Conservation (phyloP, 805 yeast species). For the Saccharomycopsis sp. region DNA sequence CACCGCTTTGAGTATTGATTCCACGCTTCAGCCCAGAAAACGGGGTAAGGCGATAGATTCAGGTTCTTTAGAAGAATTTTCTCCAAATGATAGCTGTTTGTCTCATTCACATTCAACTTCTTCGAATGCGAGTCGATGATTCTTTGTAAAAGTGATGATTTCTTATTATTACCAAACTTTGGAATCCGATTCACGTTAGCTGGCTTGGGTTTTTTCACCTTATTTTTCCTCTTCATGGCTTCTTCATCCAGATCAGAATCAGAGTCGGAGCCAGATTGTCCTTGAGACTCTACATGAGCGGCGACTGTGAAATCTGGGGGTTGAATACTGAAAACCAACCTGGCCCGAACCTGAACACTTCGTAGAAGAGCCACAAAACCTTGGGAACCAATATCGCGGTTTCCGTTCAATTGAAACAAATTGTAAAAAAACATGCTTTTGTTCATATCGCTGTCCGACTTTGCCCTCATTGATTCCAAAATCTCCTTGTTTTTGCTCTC, state of each 20-base stretch:
- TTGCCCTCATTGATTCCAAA: slow-evolving; percentile 29
- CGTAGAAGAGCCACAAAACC: slow-evolving; percentile 76
- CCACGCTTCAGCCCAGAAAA: slow-evolving; percentile 95
- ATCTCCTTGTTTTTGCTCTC: slow-evolving; percentile 22
- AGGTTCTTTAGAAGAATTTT: slow-evolving; percentile 23
- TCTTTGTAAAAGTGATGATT: slow-evolving; percentile 23
- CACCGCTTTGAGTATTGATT: slow-evolving; percentile 61
- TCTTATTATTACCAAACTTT: slow-evolving; percentile 16
- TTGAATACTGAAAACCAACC: slow-evolving; percentile 77
- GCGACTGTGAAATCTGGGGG: slow-evolving; percentile 70
- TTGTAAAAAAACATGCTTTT: slow-evolving; percentile 36
- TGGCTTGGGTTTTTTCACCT: not conserved
- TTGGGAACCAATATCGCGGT: slow-evolving; percentile 73
- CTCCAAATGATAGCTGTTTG: slow-evolving; percentile 7
- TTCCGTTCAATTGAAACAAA: slow-evolving; percentile 47
- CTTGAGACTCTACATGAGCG: not conserved
- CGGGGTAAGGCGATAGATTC: slow-evolving; percentile 39
- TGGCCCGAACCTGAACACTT: slow-evolving; percentile 57
- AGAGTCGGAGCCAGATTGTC: not conserved
- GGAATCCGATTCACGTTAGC: slow-evolving; percentile 15
- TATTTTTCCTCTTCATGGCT: not conserved
- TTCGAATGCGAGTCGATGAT: slow-evolving; percentile 19
- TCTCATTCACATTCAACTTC: slow-evolving; percentile 2
- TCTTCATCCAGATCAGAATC: not conserved
- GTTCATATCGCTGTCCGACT: slow-evolving; percentile 24